These are phyloP conservation scores for Quercus variabilis DNA, from an alignment of 306 rosid species.

Conservation along the genomic window DNA sequence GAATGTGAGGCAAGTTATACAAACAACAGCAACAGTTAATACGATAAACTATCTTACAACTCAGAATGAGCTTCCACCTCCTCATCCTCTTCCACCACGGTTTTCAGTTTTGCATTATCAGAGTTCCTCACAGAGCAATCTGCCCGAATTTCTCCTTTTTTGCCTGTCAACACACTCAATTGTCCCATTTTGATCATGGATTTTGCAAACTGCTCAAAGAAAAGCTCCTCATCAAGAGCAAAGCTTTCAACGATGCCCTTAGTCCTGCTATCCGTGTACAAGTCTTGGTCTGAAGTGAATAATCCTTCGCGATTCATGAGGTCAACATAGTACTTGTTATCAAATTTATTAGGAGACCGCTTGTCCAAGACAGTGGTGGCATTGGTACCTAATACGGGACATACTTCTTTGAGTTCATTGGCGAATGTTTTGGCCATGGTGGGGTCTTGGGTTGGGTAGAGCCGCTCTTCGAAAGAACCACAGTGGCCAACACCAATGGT, in stretches of 20 bases:
- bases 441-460: conserved; percentile 58
- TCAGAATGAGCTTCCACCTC: background rate
- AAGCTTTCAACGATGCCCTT: conserved; percentile 45
- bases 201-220: conserved; percentile 50
- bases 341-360: conserved; percentile 54
- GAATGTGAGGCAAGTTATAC: too few species aligned
- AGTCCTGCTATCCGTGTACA: conserved; percentile 44
- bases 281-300: conserved; percentile 66
- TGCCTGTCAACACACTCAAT: conserved; percentile 52
- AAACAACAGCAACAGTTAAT: too few species aligned
- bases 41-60: background rate
- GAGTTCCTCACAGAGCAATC: conserved; percentile 53
- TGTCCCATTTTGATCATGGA: conserved; percentile 79
- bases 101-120: conserved; percentile 16
- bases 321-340: conserved; percentile 62
- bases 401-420: conserved; percentile 34
- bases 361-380: conserved; percentile 44
- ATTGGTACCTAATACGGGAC: conserved; percentile 3
- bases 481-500: conserved; percentile 65
- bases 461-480: conserved; percentile 35
- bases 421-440: conserved; percentile 54
- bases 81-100: conserved; percentile 32
- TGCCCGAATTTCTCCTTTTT: conserved; percentile 59
- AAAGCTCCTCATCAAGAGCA: conserved; percentile 44
- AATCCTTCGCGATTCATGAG: conserved; percentile 65